Evolutionary conservation across 2,329 filamentous ascomycete species (phyloP).

Genomic region (Pestalotiopsis sp.): DNA sequence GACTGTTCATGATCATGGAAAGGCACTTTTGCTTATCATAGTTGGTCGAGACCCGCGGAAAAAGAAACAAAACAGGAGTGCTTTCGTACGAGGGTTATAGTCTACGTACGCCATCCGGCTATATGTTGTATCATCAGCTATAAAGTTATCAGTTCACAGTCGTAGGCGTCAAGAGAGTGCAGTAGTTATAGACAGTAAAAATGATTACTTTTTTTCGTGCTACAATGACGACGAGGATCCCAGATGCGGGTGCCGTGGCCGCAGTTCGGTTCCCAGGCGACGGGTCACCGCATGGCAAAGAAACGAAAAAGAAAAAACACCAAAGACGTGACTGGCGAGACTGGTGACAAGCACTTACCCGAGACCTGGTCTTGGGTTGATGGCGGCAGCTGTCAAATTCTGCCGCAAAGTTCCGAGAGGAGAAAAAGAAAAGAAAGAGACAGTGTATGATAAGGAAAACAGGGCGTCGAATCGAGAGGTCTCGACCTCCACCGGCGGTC

Average conservation of each 20-base stretch:
- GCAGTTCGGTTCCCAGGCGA: not conserved
- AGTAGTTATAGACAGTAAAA: not conserved
- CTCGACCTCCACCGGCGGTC: too few species aligned
- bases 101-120: not conserved
- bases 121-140: not conserved
- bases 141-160: not conserved
- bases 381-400: constrained; percentile 4
- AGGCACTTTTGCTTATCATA: not conserved
- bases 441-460: not conserved
- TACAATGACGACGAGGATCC: not conserved
- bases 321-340: not conserved
- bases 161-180: not conserved
- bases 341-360: not conserved
- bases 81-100: not conserved
- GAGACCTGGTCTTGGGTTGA: not conserved
- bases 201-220: not conserved
- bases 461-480: not conserved
- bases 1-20: not conserved
- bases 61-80: not conserved
- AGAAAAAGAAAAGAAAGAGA: not conserved
- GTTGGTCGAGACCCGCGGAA: not conserved
- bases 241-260: not conserved
- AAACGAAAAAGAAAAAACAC: not conserved
- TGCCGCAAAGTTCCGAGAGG: not conserved
- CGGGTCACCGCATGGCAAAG: not conserved